These are phyloP conservation scores for Pleurostoma richardsiae DNA, from an alignment of 2,329 filamentous ascomycete species.

Conservation along the genomic window DNA sequence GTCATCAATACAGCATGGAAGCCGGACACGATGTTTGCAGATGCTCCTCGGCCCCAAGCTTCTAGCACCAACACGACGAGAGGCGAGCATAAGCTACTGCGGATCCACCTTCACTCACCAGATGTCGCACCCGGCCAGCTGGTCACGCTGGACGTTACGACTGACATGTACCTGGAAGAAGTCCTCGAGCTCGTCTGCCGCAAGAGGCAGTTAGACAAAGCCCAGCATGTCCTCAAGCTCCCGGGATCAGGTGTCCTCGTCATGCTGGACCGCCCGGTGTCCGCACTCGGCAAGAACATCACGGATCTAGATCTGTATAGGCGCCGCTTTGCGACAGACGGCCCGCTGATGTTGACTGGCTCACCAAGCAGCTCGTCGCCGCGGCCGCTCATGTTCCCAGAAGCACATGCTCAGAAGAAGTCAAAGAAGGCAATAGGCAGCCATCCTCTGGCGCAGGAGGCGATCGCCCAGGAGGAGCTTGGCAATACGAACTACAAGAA, in stretches of 20 bases:
- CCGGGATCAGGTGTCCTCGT: conserved; percentile 70
- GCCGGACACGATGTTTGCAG: conserved; percentile 47
- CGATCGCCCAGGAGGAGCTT: conserved; percentile 53
- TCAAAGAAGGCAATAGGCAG: conserved; percentile 49
- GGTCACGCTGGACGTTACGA: conserved; percentile 70
- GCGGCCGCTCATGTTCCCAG: conserved; percentile 52
- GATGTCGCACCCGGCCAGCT: conserved; percentile 69
- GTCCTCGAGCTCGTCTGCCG: conserved; percentile 74
- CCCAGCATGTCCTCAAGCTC: conserved; percentile 72
- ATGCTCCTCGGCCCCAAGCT: conserved; percentile 46
- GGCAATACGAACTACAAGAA: conserved; percentile 62
- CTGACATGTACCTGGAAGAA: conserved; percentile 78
- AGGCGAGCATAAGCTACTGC: conserved; percentile 65
- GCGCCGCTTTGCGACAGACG: conserved; percentile 70
- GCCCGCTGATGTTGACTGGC: conserved; percentile 61
- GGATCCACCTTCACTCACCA: conserved; percentile 65
- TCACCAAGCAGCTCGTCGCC: conserved; percentile 68
- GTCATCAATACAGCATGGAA: conserved; percentile 58
- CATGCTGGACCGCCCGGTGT: conserved; percentile 71
- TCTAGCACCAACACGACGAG: conserved; percentile 39
- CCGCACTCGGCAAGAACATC: conserved; percentile 65
- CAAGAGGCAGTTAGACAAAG: conserved; percentile 74
- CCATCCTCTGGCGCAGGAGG: conserved; percentile 64
- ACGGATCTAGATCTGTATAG: conserved; percentile 71
- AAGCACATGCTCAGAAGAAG: conserved; percentile 46